Evolutionary conservation across 148 eudicot species (phyloP), one percentile per base, ranked within the genome.

Genomic region (Talinum fruticosum): DNA sequence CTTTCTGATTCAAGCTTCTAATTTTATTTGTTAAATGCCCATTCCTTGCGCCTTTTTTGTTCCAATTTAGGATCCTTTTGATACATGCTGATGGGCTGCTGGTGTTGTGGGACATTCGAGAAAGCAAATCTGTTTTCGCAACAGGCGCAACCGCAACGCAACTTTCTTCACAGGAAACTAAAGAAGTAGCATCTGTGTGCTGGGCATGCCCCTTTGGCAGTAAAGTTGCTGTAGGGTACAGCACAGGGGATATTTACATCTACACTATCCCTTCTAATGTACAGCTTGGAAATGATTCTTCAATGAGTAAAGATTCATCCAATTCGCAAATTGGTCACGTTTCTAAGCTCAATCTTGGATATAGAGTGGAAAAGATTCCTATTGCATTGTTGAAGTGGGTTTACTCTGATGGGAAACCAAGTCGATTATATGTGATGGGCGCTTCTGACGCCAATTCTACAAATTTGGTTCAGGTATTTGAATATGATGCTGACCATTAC

Each of bases 181-280:
- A 91, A 72, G 85, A 85, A 83, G 97, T 87, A 78, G 90, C 95
- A 71, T 85, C 98, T 78, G 97, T 95, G 76, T 90, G 93, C 79
- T 96, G 97, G 97, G 89, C 85, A 30, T 96, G 98, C 77, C 90
- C 97, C 66, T 81, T 71, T 33, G 99, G 99, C 72, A 96, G 92
- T 77, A 96, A 91, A 89, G 81, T 90, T 77, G 89, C 80, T 72
- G 79, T 90, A 75, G 98, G 98, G 7, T 96, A 91, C 80, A 92
- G 83, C 84, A 90, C 85, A 54, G 98, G 99, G 49, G 99, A 96
- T 73, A 90, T 96, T 49, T 74, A 82, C 61, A 79, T 93, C 54
- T 88, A 91, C 87, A 79, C 82, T 41, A 78, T 92, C 73, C 86
- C 85, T 78, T 76, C 89, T 78, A 36, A 84, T 68, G 70, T 78